Percentiles rank a stretch among this genome's conserved stretches.
Evolutionary conservation across 495 filamentous ascomycete species (phyloP).

Genomic region (Penicillium salamii): DNA sequence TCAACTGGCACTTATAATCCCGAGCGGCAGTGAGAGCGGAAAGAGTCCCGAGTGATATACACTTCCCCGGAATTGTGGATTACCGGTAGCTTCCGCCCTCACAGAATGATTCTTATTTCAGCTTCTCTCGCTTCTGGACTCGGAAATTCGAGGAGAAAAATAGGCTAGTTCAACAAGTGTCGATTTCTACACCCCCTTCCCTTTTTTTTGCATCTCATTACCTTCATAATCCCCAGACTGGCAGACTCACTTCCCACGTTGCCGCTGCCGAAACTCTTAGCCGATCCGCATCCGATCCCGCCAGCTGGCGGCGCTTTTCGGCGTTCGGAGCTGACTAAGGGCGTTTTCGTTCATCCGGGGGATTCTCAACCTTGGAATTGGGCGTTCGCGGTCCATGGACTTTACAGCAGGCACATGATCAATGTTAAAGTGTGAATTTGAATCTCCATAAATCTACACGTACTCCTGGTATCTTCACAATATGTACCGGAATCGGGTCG

Average conservation of each 20-base stretch:
- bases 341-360: neutral
- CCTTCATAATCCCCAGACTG: neutral
- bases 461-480: conserved; percentile 21
- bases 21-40: conserved; percentile 14
- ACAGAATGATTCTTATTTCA: neutral
- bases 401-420: too few species aligned
- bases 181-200: neutral
- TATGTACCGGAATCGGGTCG: conserved; percentile 20
- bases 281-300: neutral
- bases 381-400: too few species aligned
- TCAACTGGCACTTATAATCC: conserved; percentile 17
- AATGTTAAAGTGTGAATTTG: neutral
- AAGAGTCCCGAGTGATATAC: conserved; percentile 7
- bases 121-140: neutral
- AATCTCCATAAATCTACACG: conserved; percentile 1
- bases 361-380: neutral
- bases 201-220: neutral
- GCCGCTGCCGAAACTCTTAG: conserved; percentile 9
- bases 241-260: neutral
- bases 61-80: conserved; percentile 16
- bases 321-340: too few species aligned
- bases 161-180: neutral
- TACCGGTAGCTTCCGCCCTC: conserved; percentile 6
- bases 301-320: too few species aligned
- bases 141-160: neutral